Conservation (phyloP, 805 yeast species). For the Yamadazyma kitorensis region DNA sequence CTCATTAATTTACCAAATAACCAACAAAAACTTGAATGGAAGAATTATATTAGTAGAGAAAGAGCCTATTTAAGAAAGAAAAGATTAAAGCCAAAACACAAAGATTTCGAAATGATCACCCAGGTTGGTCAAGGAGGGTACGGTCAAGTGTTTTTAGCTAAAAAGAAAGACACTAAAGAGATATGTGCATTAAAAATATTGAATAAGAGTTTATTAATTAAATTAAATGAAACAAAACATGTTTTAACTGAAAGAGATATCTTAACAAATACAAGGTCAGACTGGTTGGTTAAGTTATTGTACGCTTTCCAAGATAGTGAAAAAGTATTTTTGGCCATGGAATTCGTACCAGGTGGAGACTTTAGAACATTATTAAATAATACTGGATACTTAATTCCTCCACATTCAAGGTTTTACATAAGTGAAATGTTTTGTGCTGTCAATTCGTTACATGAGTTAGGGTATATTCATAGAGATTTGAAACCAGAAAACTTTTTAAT, state of each 20-base stretch:
- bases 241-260: slow-evolving; percentile 96
- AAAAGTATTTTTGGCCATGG: slow-evolving; percentile 94
- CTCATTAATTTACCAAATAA: slow-evolving; percentile 50
- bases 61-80: slow-evolving; percentile 81
- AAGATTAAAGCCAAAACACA: slow-evolving; percentile 87
- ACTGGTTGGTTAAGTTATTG: slow-evolving; percentile 90
- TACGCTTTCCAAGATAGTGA: slow-evolving; percentile 95
- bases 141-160: slow-evolving; percentile 96
- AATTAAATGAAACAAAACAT: slow-evolving; percentile 92
- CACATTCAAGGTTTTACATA: slow-evolving; percentile 92
- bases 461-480: slow-evolving; percentile 94
- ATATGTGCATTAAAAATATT: slow-evolving; percentile 92
- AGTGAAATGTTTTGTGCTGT: slow-evolving; percentile 96
- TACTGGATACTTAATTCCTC: slow-evolving; percentile 88
- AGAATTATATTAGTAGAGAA: slow-evolving; percentile 78
- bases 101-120: slow-evolving; percentile 93
- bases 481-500: slow-evolving; percentile 93
- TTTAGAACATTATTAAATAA: slow-evolving; percentile 91
- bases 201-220: slow-evolving; percentile 80
- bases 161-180: slow-evolving; percentile 90
- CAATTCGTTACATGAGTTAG: slow-evolving; percentile 88
- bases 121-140: slow-evolving; percentile 99
- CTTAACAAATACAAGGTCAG: slow-evolving; percentile 90
- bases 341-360: slow-evolving; percentile 99
- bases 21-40: slow-evolving; percentile 55